A percentile compares a stretch with the other conserved stretches of the same genome.
phyloP scores from a whole-genome alignment of 352 stramenopile genomes.

The Globisporangium uncinulatum region DNA sequence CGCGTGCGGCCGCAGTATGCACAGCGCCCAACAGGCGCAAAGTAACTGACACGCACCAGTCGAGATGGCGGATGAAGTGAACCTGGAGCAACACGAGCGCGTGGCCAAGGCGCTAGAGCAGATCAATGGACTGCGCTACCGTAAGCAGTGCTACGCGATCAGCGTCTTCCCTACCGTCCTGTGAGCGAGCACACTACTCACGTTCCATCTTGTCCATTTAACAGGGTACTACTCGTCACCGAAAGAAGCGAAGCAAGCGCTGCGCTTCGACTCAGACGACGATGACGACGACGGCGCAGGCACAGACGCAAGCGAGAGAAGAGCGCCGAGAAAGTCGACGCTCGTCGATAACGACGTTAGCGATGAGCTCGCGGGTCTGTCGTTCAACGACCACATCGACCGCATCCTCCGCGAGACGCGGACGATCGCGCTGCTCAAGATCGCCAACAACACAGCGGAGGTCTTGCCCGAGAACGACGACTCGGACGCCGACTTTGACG shows the following conservation, averaged over 20 bases:
- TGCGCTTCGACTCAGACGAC: constrained; percentile 30
- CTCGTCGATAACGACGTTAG: constrained; percentile 6
- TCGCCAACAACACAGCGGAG: constrained; percentile 67
- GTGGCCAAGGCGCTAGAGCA: constrained; percentile 62
- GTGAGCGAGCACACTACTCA: too few relatives aligned
- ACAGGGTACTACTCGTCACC: constrained; percentile 41
- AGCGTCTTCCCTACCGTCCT: too few relatives aligned
- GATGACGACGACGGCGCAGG: not conserved
- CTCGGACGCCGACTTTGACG: constrained; percentile 15
- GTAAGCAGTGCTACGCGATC: constrained; percentile 17
- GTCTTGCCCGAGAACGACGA: constrained; percentile 40
- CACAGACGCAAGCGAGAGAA: too few relatives aligned
- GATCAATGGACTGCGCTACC: constrained; percentile 62
- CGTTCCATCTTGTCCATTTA: too few relatives aligned
- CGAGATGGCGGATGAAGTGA: constrained; percentile 8
- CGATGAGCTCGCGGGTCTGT: constrained; percentile 15
- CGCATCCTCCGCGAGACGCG: constrained; percentile 56
- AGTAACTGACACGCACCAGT: not conserved
- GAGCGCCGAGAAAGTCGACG: not conserved
- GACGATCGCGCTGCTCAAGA: constrained; percentile 62
- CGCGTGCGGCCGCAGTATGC: constrained; percentile 46
- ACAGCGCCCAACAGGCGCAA: not conserved
- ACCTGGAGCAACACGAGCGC: constrained; percentile 46
- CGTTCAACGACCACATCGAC: constrained; percentile 67
- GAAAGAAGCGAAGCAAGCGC: constrained; percentile 35